phyloP scores from a whole-genome alignment of 2,329 filamentous ascomycete genomes.

The Epichloe elymi region DNA sequence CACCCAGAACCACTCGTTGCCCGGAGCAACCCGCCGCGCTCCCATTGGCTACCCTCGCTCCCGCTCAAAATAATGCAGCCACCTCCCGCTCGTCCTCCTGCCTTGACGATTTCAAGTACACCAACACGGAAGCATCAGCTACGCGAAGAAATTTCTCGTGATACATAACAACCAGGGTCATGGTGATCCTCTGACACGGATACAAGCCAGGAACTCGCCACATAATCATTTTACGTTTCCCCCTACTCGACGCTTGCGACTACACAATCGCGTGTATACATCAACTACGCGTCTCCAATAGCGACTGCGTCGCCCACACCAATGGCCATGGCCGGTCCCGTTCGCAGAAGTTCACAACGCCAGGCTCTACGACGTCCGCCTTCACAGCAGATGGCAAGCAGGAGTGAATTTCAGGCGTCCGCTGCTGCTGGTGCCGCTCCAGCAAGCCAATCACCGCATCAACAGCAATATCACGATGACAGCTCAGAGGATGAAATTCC shows the following conservation, averaged over 20 bases:
- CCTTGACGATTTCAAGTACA: conserved; percentile 7
- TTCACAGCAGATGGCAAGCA: conserved; percentile 31
- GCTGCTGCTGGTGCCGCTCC: conserved; percentile 13
- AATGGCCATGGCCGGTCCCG: conserved; percentile 34
- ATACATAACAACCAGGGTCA: conserved; percentile 18
- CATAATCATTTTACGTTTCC: conserved; percentile 13
- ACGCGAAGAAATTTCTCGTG: conserved; percentile 12
- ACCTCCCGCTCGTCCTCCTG: conserved; percentile 2
- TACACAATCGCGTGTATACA: neutral
- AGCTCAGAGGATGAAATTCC: conserved; percentile 92
- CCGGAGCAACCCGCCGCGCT: conserved; percentile 15
- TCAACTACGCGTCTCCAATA: conserved; percentile 23
- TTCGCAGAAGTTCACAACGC: conserved; percentile 41
- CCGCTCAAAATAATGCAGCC: conserved; percentile 16
- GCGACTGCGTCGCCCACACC: conserved; percentile 43
- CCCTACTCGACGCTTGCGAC: conserved; percentile 2
- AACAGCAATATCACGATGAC: conserved; percentile 48
- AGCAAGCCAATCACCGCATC: conserved; percentile 23
- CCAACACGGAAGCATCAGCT: conserved; percentile 22
- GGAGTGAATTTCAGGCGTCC: conserved; percentile 32
- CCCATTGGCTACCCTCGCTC: conserved; percentile 17
- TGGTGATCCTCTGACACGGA: conserved; percentile 28
- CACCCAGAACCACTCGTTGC: conserved; percentile 14
- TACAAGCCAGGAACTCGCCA: conserved; percentile 5
- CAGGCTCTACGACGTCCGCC: conserved; percentile 39